phyloP scores from a whole-genome alignment of 257 asterid species.

The Nicotiana knightiana region DNA sequence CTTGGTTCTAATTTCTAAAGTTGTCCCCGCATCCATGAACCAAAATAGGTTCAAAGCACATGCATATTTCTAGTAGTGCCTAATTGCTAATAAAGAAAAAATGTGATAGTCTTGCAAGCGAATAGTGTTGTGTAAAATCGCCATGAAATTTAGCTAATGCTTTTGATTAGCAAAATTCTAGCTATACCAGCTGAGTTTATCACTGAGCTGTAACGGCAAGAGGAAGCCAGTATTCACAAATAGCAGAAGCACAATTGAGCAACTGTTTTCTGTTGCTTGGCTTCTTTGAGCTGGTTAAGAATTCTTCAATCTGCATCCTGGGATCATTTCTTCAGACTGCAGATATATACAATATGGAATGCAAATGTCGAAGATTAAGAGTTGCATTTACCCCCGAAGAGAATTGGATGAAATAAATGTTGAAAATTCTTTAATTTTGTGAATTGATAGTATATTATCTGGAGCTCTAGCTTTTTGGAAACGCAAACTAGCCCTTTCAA shows the following conservation, averaged over 20 bases:
- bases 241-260: not conserved
- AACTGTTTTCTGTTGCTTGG: not conserved
- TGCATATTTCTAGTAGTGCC: not conserved
- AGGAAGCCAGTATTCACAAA: not conserved
- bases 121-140: not conserved
- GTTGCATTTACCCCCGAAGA: not conserved
- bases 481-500: not conserved
- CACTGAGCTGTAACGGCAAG: not conserved
- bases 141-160: not conserved
- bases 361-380: not conserved
- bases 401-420: not conserved
- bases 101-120: not conserved
- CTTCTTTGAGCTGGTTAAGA: not conserved
- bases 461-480: not conserved
- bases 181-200: conserved; percentile 2
- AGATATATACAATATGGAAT: not conserved
- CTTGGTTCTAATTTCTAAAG: not conserved
- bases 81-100: not conserved
- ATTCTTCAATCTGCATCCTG: not conserved
- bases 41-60: not conserved
- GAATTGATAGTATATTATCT: not conserved
- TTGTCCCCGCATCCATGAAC: not conserved
- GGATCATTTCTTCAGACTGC: not conserved
- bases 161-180: not conserved
- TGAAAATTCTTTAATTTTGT: not conserved